Base-by-base conservation (phyloP, 768 basidiomycete genomes). In the Chlorophyllum brunneum region DNA sequence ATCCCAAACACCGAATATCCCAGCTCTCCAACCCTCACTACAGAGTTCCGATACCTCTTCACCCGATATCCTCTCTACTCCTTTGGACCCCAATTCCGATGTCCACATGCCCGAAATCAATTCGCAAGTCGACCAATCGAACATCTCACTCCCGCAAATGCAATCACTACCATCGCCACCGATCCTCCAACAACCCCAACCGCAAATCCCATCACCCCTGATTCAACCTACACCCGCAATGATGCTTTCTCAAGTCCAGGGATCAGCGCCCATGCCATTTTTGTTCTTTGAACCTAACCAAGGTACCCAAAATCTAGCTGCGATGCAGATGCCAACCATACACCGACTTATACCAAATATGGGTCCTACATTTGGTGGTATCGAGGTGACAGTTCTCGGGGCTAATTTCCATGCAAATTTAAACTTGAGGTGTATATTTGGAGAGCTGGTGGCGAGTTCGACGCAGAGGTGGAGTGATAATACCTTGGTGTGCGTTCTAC, bases 401-500 rank as follows among this genome's bases (percentile, higher is more conserved):
- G 83, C 88, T 47, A 91, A 94, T 65, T 98, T 99, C 69, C 83
- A 88, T 62, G 78, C 85, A 0, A 77, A 81, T 37, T 66, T 86
- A 48, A 81, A 82, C 57, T 71, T 91, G 23, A 82, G 81, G 48
- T 90, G 92, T 59, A 72, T 92, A 2, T 99, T 99, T 67, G 95
- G 95, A 22, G 89, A 87, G 59, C 75, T 83, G 8, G 65, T 79
- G 10, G 86, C 95, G 7, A 88, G 85, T 51, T 88, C 88, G 8
- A 95, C 92, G 0, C 88, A 91, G 59, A 76, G 88, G 34, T 98
- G 92, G 90, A 91, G 90, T 63, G 88, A 92, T 49, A 95, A 91
- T 60, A 92, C 94, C 10, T 78, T 98, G 7, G 90, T 98, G 13
- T 98, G 95, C 65, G 69, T 94, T 39, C 67, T 98, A 36, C 97